Conservation (phyloP, 1,139 yeast species). For the Taphrina flavorubra region DNA sequence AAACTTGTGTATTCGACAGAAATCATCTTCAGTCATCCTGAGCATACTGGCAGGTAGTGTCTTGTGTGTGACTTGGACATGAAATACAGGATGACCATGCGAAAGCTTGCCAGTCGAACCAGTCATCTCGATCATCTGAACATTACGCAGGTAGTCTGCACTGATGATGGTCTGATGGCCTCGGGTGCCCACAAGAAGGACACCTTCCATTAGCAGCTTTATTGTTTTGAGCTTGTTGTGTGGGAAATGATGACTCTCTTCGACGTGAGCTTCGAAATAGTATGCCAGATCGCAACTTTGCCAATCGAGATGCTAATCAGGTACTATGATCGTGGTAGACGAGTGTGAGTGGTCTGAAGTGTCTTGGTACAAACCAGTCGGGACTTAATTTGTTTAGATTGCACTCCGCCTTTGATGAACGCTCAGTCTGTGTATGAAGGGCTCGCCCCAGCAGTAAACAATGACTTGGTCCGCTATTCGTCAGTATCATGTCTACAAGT, state of each 20-base stretch:
- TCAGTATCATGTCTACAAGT: too few species aligned
- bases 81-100: slow-evolving; percentile 9
- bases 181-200: slow-evolving; percentile 3
- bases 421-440: not conserved
- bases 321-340: too few species aligned
- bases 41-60: slow-evolving; percentile 6
- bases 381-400: not conserved
- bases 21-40: slow-evolving; percentile 12
- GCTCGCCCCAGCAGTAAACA: too few species aligned
- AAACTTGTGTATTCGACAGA: not conserved
- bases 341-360: too few species aligned
- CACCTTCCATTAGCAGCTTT: not conserved
- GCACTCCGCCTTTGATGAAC: not conserved
- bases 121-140: slow-evolving; percentile 13
- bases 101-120: slow-evolving; percentile 7
- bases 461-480: too few species aligned
- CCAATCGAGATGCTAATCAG: too few species aligned
- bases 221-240: too few species aligned
- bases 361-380: not conserved
- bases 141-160: slow-evolving; percentile 12
- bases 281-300: too few species aligned
- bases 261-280: too few species aligned
- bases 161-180: slow-evolving; percentile 8
- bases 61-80: slow-evolving; percentile 9
- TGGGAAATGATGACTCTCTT: too few species aligned